phyloP scores from a whole-genome alignment of 768 basidiomycete genomes.

The Leccinum subgranulosum region DNA sequence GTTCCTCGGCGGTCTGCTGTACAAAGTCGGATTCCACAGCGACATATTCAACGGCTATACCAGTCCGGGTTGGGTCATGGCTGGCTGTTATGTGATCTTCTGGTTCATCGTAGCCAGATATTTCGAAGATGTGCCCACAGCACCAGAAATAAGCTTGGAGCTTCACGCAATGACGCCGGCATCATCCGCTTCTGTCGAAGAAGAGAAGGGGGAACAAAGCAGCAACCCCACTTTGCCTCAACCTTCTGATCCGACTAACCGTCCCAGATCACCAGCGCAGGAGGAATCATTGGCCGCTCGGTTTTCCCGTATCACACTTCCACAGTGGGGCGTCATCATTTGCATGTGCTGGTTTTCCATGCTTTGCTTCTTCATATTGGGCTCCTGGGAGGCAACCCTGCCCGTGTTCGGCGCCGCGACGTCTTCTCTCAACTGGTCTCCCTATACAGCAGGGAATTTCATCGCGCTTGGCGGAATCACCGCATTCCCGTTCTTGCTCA shows the following conservation, averaged over 20 bases:
- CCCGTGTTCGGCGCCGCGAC: slow-evolving; percentile 52
- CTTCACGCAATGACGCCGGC: slow-evolving; percentile 9
- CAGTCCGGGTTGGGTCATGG: slow-evolving; percentile 59
- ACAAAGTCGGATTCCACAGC: slow-evolving; percentile 57
- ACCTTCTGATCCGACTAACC: neutral
- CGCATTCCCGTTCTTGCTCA: slow-evolving; percentile 63
- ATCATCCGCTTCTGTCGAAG: slow-evolving; percentile 31
- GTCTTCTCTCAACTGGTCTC: slow-evolving; percentile 50
- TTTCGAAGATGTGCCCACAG: slow-evolving; percentile 37
- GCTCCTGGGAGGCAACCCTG: slow-evolving; percentile 57
- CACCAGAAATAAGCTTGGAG: slow-evolving; percentile 5
- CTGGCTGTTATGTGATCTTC: slow-evolving; percentile 25
- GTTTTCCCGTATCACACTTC: neutral
- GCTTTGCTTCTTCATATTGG: slow-evolving; percentile 48
- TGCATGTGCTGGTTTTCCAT: slow-evolving; percentile 74
- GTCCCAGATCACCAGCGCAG: neutral
- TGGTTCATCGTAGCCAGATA: neutral
- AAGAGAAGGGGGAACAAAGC: neutral
- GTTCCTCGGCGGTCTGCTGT: slow-evolving; percentile 30
- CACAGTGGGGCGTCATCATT: slow-evolving; percentile 10
- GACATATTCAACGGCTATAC: slow-evolving; percentile 65
- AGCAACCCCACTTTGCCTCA: neutral
- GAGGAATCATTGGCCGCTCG: neutral
- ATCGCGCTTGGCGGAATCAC: slow-evolving; percentile 63
- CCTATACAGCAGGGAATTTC: slow-evolving; percentile 65